Evolutionary conservation across 768 basidiomycete genomes (phyloP), one percentile per base, ranked within the genome.

Genomic region (Leccinum barrowsii): DNA sequence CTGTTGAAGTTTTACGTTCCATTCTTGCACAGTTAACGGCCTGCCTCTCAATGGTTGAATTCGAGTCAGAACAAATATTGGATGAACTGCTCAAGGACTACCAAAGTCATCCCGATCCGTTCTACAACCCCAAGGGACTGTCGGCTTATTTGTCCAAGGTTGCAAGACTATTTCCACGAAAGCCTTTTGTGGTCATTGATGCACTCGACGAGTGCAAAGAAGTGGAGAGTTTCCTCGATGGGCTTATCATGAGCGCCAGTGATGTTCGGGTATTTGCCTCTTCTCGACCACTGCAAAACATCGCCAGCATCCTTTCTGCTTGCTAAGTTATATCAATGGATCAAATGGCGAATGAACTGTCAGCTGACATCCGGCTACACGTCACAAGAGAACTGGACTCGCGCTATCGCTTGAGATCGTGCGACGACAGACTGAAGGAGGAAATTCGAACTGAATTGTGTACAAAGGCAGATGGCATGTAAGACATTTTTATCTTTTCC

Each of bases 151-250:
- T 63, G 4, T 57, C 12, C 24, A 52, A 10, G 30, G 22, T 58
- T 0, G 34, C 61, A 5, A 32, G n/a, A 5, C 54, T 58, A 7
- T 60, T 35, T 15, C 50, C 46, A 5, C 51, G 19, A 2, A 56
- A 54, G 28, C 58, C 63, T 0, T 7, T 69, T 0, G 40, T 65
- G 3, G 48, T 68, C 21, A 34, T 70, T 2, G 69, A 70, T 35
- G 62, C 62, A 13, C 59, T 70, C 2, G 66, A 70, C 17, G 69
- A 69, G 13, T 69, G 68, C 28, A 56, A 53, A 19, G 57, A 54
- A 4, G 7, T 42, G 3, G 49, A 61, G 17, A 55, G n/a, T 17
- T 52, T 70, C 5, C 55, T 69, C 1, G 50, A 37, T 0, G 58
- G 57, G 15, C 61, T 69, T 17, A 7, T 54, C 26, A 12, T 5